These are phyloP conservation scores for Pythium vanterpoolii DNA, from an alignment of 352 stramenopile species.

Conservation along the genomic window DNA sequence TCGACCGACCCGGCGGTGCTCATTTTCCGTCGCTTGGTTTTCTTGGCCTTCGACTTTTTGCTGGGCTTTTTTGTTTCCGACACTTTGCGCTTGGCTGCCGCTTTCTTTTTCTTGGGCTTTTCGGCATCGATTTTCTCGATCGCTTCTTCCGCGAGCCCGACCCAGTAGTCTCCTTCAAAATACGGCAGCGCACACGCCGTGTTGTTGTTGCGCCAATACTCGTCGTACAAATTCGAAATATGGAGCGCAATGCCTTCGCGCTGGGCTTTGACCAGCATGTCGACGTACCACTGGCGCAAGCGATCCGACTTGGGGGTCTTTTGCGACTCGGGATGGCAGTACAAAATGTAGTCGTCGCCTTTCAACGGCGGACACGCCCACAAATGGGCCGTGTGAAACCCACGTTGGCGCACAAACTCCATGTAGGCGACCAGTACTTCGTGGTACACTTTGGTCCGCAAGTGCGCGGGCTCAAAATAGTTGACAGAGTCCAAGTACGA, in stretches of 20 bases:
- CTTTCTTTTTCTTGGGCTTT: conserved; percentile 79
- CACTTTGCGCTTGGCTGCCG: conserved; percentile 50
- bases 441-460: conserved; percentile 99
- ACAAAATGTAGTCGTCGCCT: conserved; percentile 99
- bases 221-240: conserved; percentile 96
- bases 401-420: conserved; percentile 95
- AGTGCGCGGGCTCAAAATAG: conserved; percentile 95
- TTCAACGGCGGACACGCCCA: conserved; percentile 99
- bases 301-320: conserved; percentile 98
- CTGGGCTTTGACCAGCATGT: conserved; percentile 87
- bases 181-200: conserved; percentile 83
- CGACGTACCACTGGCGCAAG: conserved; percentile 95
- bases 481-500: conserved; percentile 99
- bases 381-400: conserved; percentile 98
- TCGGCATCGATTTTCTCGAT: conserved; percentile 88
- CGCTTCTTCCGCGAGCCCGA: conserved; percentile 81
- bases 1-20: conserved; percentile 6
- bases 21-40: conserved; percentile 54
- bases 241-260: conserved; percentile 90
- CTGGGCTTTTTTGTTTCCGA: conserved; percentile 59
- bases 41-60: conserved; percentile 81
- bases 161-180: conserved; percentile 88
- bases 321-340: conserved; percentile 98
- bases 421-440: conserved; percentile 98
- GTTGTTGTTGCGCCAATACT: conserved; percentile 90